These are phyloP conservation scores for Taphrina wiesneri DNA, from an alignment of 1,139 yeast species.

Conservation along the genomic window DNA sequence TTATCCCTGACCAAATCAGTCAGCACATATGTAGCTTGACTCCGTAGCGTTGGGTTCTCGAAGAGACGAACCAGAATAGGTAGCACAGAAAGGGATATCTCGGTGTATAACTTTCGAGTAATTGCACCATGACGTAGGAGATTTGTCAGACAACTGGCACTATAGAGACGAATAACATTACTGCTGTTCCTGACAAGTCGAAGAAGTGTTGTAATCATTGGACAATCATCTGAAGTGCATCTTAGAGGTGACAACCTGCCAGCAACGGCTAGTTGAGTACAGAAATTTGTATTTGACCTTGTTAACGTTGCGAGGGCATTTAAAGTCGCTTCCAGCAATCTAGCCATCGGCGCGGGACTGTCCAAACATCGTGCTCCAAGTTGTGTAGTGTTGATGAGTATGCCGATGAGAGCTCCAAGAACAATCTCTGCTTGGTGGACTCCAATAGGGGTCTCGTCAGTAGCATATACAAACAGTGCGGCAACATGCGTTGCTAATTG, in stretches of 20 bases:
- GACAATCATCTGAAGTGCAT: constrained; percentile 38
- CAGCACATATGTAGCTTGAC: constrained; percentile 41
- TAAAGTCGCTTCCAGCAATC: background rate
- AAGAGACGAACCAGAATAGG: constrained; percentile 47
- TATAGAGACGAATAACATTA: constrained; percentile 44
- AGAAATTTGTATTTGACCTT: constrained; percentile 40
- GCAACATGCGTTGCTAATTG: constrained; percentile 22
- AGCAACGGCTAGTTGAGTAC: constrained; percentile 43
- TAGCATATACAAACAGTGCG: background rate
- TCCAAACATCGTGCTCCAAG: constrained; percentile 35
- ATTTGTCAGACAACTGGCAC: constrained; percentile 44
- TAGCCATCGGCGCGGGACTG: constrained; percentile 27
- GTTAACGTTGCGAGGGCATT: constrained; percentile 38
- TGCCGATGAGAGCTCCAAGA: constrained; percentile 15
- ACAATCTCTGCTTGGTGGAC: background rate
- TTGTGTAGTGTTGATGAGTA: constrained; percentile 5
- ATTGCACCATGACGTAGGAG: constrained; percentile 41
- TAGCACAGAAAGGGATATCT: constrained; percentile 43
- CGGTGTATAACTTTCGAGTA: constrained; percentile 39
- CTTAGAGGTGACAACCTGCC: constrained; percentile 37
- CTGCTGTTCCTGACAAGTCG: constrained; percentile 42
- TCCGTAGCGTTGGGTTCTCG: constrained; percentile 37
- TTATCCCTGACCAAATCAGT: constrained; percentile 40
- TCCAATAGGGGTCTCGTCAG: background rate
- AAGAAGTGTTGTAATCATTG: constrained; percentile 41